These are phyloP conservation scores for Blumeria hordei DNA, from an alignment of 2,329 filamentous ascomycete species.

Conservation along the genomic window DNA sequence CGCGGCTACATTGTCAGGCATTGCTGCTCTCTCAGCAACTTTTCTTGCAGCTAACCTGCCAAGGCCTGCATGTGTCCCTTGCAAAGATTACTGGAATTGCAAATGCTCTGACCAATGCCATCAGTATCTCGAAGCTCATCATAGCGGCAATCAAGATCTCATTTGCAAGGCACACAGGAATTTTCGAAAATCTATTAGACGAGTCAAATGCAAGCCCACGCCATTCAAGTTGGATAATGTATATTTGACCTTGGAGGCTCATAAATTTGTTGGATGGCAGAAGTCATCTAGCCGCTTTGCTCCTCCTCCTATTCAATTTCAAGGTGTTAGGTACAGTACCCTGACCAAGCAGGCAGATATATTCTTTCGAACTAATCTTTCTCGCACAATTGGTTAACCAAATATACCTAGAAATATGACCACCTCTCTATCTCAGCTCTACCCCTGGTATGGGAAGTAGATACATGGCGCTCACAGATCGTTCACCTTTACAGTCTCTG, in stretches of 20 bases:
- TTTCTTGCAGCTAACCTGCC: neutral
- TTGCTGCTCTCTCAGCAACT: neutral
- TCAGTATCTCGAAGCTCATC: neutral
- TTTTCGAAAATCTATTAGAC: neutral
- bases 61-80: neutral
- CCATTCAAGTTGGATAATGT: neutral
- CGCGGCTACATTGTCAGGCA: neutral
- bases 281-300: too few species aligned
- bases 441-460: neutral
- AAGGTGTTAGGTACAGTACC: too few species aligned
- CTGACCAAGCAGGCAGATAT: too few species aligned
- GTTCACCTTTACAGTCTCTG: neutral
- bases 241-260: neutral
- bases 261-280: neutral
- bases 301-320: too few species aligned
- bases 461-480: neutral
- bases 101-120: neutral
- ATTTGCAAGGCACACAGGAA: neutral
- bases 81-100: neutral
- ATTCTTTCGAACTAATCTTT: too few species aligned
- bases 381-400: neutral
- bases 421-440: neutral
- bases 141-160: neutral
- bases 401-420: neutral
- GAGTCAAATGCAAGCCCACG: neutral